A percentile compares a stretch with the other conserved stretches of the same genome.
Conservation (phyloP, 352 stramenopile species). For the Phytophthora sp. region DNA sequence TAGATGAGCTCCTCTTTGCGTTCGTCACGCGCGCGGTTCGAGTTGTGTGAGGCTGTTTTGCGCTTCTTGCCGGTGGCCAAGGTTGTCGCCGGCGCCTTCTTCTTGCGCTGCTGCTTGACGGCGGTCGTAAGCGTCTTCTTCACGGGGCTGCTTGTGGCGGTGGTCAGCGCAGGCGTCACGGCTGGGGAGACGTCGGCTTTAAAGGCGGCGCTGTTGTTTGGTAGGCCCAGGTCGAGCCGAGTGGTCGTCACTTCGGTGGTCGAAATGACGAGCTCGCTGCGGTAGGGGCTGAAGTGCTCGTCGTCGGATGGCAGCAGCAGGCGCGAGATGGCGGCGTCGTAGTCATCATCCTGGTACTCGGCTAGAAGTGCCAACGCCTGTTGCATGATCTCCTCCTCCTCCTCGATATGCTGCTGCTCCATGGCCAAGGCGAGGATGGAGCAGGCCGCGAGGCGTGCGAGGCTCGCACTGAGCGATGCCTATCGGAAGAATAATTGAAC, state of each 20-base stretch:
- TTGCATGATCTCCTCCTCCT: slow-evolving; percentile 49
- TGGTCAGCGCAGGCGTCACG: slow-evolving; percentile 15
- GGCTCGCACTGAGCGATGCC: slow-evolving; percentile 7
- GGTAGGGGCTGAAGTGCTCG: slow-evolving; percentile 30
- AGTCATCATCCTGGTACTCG: slow-evolving; percentile 41
- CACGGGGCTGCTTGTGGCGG: slow-evolving; percentile 24
- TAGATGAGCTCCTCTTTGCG: slow-evolving; percentile 77
- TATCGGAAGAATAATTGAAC: slow-evolving; percentile 30
- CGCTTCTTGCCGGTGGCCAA: slow-evolving; percentile 39
- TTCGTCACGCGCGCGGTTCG: slow-evolving; percentile 61
- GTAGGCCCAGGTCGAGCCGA: neutral
- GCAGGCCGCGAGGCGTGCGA: slow-evolving; percentile 25
- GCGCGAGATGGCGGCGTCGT: slow-evolving; percentile 43
- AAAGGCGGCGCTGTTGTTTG: neutral
- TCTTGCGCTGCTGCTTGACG: slow-evolving; percentile 31
- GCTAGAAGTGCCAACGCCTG: slow-evolving; percentile 49
- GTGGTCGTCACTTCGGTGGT: slow-evolving; percentile 15
- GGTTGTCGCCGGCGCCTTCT: slow-evolving; percentile 22
- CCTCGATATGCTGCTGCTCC: slow-evolving; percentile 39
- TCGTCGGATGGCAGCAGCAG: slow-evolving; percentile 42
- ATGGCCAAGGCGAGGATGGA: slow-evolving; percentile 27
- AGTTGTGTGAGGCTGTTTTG: slow-evolving; percentile 59
- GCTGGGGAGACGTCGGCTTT: slow-evolving; percentile 20
- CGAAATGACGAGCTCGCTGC: slow-evolving; percentile 9
- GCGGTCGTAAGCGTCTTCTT: slow-evolving; percentile 27